These are phyloP conservation scores for Fusarium coffeatum DNA, from an alignment of 2,329 filamentous ascomycete species.

Conservation along the genomic window DNA sequence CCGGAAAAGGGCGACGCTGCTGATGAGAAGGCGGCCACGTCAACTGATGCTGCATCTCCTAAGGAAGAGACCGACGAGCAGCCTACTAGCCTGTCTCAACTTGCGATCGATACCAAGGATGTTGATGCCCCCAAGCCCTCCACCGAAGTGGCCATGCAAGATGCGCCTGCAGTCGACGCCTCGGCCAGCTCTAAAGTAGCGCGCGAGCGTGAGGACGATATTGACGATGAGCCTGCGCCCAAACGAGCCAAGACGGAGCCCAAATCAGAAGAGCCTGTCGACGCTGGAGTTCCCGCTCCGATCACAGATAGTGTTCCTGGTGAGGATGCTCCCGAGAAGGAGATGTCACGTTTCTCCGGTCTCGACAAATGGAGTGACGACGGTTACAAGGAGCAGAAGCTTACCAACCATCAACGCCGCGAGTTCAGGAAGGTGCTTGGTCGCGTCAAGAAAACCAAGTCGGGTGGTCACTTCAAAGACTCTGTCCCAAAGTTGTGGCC, in stretches of 20 bases:
- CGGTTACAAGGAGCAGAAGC: constrained; percentile 58
- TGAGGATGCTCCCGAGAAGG: constrained; percentile 41
- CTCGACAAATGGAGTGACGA: constrained; percentile 57
- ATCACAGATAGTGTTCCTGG: constrained; percentile 32
- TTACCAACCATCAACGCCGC: constrained; percentile 70
- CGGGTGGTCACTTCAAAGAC: constrained; percentile 78
- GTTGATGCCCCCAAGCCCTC: constrained; percentile 45
- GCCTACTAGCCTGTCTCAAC: constrained; percentile 54
- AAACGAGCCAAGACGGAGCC: constrained; percentile 84
- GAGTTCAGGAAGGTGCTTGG: constrained; percentile 75
- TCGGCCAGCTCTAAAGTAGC: constrained; percentile 69
- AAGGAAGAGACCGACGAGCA: constrained; percentile 52
- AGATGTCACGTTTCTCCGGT: constrained; percentile 45
- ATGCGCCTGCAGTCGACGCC: constrained; percentile 51
- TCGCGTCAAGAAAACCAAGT: constrained; percentile 87
- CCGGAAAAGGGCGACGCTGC: constrained; percentile 31
- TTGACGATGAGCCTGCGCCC: constrained; percentile 71
- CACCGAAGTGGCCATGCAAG: constrained; percentile 64
- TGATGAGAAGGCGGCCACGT: constrained; percentile 21
- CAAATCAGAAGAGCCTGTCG: constrained; percentile 54
- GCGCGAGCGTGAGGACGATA: constrained; percentile 82
- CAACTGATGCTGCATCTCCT: constrained; percentile 40
- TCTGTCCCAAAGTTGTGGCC: constrained; percentile 84
- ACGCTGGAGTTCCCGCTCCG: constrained; percentile 13
- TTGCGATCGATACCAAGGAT: constrained; percentile 53